Base-by-base conservation (phyloP, 805 yeast species). In the Kurtzmaniella cleridarum region DNA sequence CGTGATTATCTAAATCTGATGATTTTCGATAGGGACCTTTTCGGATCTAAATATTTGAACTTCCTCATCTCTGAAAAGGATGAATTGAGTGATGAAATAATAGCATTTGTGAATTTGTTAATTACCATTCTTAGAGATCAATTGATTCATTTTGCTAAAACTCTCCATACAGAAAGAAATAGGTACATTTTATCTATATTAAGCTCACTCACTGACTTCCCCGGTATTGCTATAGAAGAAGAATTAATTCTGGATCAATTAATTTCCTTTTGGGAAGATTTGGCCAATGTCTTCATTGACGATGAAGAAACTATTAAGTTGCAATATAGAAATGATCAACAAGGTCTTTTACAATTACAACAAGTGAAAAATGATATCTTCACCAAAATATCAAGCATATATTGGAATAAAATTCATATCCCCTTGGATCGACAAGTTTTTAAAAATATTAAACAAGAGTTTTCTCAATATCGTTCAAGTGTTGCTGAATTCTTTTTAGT, bases 401-500 rank as follows among this genome's bases (percentile, higher is more conserved):
- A 86, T 57, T 82, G 93, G 81, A 64, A 69, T 2, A 87, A 88
- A 48, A 67, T 79, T 3, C 81, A 76, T 35, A 53, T 73, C 17
- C 66, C 64, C 14, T 60, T 65, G 13, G 67, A 65, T 28, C 53
- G 57, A 4, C 50, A 51, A 6, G 55, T 56, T 2, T 50, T 59
- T 15, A 51, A 50, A 17, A 59, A 62, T 8, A 53, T 54, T 18
- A 57, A 64, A 41, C 69, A 72, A 15, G 95, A 83, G 46, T 86
- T 89, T 50, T 59, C 61, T 16, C 71, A 78, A 18, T 91, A 78
- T 57, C 72, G 97, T 48, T 63, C 76, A 26, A 91, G 84, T 44
- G 82, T 84, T 8, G 75, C 82, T 1, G 98, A 93, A 48, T 68
- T 90, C 29, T 76, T 86, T 46, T 93, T 88, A 39, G 67, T 78